phyloP scores from a whole-genome alignment of 331 rosid genomes.

The Quercus lobata region DNA sequence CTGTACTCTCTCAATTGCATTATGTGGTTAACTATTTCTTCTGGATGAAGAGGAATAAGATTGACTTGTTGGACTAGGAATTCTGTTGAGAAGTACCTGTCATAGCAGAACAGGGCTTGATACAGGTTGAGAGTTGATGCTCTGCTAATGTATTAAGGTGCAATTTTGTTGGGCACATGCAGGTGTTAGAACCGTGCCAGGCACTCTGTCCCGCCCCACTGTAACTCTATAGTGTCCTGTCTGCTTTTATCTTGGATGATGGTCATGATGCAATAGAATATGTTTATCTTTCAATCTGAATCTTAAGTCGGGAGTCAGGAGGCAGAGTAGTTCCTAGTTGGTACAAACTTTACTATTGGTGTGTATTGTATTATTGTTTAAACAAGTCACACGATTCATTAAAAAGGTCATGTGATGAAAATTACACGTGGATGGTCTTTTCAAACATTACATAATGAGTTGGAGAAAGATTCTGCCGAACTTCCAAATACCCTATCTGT shows the following conservation, averaged over 20 bases:
- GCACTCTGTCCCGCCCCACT: constrained; percentile 13
- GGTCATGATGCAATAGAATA: not conserved
- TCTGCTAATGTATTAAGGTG: not conserved
- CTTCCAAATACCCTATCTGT: no score
- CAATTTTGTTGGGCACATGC: constrained; percentile 13
- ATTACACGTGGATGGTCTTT: no score
- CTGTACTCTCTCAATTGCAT: not conserved
- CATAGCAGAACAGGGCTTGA: not conserved
- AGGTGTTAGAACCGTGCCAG: constrained; percentile 14
- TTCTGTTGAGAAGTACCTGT: not conserved
- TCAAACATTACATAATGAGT: no score
- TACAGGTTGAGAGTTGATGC: not conserved
- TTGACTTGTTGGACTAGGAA: not conserved
- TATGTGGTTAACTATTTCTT: not conserved
- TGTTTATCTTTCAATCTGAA: not conserved
- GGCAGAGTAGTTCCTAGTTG: not conserved
- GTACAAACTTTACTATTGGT: no score
- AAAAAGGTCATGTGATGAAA: no score
- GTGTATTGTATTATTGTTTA: no score
- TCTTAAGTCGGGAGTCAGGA: not conserved
- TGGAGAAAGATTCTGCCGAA: no score
- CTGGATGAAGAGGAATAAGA: not conserved
- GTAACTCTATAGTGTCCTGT: not conserved
- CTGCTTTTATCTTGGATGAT: not conserved
- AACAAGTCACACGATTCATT: no score